A percentile compares a stretch with the other conserved stretches of the same genome.
Conservation (phyloP, 768 basidiomycete genomes). For the Trametes elegans region DNA sequence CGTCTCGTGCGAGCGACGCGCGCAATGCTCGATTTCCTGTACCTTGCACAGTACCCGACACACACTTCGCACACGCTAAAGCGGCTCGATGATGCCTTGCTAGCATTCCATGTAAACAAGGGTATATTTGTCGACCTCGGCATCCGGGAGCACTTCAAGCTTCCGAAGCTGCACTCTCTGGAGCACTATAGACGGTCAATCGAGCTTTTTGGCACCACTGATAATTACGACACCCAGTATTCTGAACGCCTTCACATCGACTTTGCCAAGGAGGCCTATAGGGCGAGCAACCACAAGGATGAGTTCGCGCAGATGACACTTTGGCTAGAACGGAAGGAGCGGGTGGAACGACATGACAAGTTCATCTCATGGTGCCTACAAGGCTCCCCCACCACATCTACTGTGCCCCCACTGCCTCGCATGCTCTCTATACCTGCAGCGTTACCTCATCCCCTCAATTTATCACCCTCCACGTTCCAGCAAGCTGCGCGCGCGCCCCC, state of each 20-base stretch:
- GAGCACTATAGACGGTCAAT: constrained; percentile 12
- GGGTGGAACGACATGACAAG: constrained; percentile 28
- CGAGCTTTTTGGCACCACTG: background rate
- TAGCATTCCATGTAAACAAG: constrained; percentile 35
- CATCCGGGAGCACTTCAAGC: constrained; percentile 6
- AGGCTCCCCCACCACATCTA: background rate
- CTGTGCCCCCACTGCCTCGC: background rate
- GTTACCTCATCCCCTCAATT: too few species aligned
- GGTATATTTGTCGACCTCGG: constrained; percentile 34
- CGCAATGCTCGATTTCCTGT: constrained; percentile 18
- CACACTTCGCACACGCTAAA: constrained; percentile 5
- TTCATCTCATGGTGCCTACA: constrained; percentile 25
- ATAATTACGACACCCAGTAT: constrained; percentile 16
- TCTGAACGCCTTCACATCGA: constrained; percentile 17
- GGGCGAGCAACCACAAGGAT: constrained; percentile 24
- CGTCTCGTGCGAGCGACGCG: constrained; percentile 1
- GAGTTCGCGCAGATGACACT: constrained; percentile 14
- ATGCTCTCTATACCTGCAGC: too few species aligned
- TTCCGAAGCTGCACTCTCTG: constrained; percentile 17
- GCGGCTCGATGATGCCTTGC: constrained; percentile 19
- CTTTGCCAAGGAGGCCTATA: constrained; percentile 25
- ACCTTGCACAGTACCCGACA: constrained; percentile 36
- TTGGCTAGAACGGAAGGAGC: constrained; percentile 14
- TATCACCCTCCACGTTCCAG: too few species aligned
- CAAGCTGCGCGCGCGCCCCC: too few species aligned